phyloP scores from a whole-genome alignment of 2,329 filamentous ascomycete genomes.

The Sclerotinia glacialis region DNA sequence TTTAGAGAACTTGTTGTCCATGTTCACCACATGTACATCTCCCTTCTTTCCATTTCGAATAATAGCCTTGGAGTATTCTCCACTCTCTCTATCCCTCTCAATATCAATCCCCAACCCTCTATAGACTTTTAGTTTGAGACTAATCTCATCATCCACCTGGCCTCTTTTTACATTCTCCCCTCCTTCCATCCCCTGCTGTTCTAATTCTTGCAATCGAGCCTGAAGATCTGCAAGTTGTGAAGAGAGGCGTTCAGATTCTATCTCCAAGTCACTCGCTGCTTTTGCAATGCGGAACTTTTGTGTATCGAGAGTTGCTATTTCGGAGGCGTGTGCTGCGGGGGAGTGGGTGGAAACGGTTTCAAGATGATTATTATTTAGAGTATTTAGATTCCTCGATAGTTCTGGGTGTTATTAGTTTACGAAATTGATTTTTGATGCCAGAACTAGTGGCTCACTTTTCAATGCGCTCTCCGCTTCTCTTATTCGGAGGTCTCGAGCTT shows the following conservation, averaged over 20 bases:
- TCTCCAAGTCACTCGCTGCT: constrained; percentile 81
- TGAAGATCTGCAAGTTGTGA: constrained; percentile 73
- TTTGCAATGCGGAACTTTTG: constrained; percentile 96
- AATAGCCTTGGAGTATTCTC: constrained; percentile 81
- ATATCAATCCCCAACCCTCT: constrained; percentile 87
- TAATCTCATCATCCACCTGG: constrained; percentile 60
- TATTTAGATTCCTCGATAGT: constrained; percentile 72
- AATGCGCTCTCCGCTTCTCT: constrained; percentile 65
- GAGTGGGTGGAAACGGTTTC: constrained; percentile 75
- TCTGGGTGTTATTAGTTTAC: constrained; percentile 40
- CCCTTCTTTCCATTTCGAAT: constrained; percentile 83
- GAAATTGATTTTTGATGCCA: constrained; percentile 24
- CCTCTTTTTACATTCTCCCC: constrained; percentile 44
- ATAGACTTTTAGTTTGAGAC: constrained; percentile 84
- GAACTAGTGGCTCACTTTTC: constrained; percentile 49
- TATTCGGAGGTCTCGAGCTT: constrained; percentile 76
- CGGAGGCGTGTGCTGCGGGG: constrained; percentile 72
- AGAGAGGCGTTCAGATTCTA: constrained; percentile 89
- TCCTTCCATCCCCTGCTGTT: constrained; percentile 83
- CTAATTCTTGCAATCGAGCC: constrained; percentile 74
- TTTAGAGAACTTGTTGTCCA: constrained; percentile 86
- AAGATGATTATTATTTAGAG: constrained; percentile 70
- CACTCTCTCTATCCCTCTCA: constrained; percentile 64
- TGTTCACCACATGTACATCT: constrained; percentile 90
- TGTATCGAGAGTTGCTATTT: constrained; percentile 84